Evolutionary conservation across 2,329 filamentous ascomycete genomes (phyloP).

Genomic region (Dryadomyces quercus-mongolicae): DNA sequence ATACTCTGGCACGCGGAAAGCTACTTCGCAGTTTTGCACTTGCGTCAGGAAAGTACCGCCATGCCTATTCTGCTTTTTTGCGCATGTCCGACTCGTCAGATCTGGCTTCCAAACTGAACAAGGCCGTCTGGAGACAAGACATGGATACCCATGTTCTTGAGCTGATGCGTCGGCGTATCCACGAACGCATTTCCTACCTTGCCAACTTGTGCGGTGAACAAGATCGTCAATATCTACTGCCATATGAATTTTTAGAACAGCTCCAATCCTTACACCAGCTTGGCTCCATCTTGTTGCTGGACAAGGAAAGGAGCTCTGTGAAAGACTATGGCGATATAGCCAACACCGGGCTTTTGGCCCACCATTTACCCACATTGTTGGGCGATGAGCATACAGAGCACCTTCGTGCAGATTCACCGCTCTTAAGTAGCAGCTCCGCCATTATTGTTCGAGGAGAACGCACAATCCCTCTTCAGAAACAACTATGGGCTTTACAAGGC

Average conservation of each 20-base stretch:
- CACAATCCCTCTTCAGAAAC: neutral
- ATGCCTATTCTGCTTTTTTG: conserved; percentile 3
- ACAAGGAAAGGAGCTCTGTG: no score
- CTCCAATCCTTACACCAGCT: neutral
- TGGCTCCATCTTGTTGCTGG: conserved; percentile 5
- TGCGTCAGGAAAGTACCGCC: conserved; percentile 9
- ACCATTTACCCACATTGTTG: neutral
- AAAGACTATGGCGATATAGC: neutral
- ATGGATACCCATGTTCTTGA: conserved; percentile 43
- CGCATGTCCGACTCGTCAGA: neutral
- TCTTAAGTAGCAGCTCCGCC: neutral
- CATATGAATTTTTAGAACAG: conserved; percentile 16
- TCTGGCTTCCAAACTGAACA: neutral
- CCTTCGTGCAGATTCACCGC: neutral
- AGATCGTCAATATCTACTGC: conserved; percentile 26
- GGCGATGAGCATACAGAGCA: neutral
- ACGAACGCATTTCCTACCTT: conserved; percentile 32
- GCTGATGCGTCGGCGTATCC: conserved; percentile 34
- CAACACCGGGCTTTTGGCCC: neutral
- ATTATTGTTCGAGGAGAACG: neutral
- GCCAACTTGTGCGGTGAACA: conserved; percentile 17
- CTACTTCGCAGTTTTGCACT: conserved; percentile 17
- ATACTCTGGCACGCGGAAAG: conserved; percentile 20
- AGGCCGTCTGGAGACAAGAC: conserved; percentile 35
- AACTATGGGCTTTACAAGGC: neutral